phyloP scores from a whole-genome alignment of 768 basidiomycete species.

The Tubosaeta sp. region DNA sequence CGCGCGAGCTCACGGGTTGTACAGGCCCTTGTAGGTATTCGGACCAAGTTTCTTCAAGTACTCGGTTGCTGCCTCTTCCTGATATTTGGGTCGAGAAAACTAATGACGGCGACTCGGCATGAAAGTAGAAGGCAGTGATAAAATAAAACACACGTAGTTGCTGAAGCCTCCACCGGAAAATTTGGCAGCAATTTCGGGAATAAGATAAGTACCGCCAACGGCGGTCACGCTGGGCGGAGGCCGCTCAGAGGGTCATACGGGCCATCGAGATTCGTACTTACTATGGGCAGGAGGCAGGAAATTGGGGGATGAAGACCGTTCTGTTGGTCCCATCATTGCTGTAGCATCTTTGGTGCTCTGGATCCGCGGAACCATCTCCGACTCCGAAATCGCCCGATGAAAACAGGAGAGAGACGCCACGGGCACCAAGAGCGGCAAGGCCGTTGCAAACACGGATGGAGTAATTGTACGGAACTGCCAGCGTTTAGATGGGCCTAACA shows the following conservation, averaged over 20 bases:
- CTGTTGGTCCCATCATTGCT: slow-evolving; percentile 55
- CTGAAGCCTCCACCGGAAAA: slow-evolving; percentile 38
- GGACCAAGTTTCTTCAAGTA: slow-evolving; percentile 45
- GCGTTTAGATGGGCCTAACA: neutral
- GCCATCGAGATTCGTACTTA: slow-evolving; percentile 21
- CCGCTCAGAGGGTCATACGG: neutral
- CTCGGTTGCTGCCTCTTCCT: slow-evolving; percentile 38
- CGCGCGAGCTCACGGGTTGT: slow-evolving; percentile 44
- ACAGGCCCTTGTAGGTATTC: slow-evolving; percentile 54
- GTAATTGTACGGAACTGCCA: slow-evolving; percentile 51
- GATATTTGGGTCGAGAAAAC: slow-evolving; percentile 55
- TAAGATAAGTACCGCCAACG: slow-evolving; percentile 59
- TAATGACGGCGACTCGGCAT: slow-evolving; percentile 16
- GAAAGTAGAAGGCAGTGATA: neutral
- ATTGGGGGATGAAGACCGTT: slow-evolving; percentile 51
- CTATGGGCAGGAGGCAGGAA: slow-evolving; percentile 63
- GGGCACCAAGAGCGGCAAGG: slow-evolving; percentile 65
- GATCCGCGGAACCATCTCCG: slow-evolving; percentile 55
- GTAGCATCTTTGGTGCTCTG: slow-evolving; percentile 48
- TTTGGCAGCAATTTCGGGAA: slow-evolving; percentile 55
- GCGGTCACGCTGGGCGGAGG: slow-evolving; percentile 52
- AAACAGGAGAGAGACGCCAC: slow-evolving; percentile 63
- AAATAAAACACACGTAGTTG: slow-evolving; percentile 43
- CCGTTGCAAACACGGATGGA: slow-evolving; percentile 54
- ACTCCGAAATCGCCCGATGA: slow-evolving; percentile 68